Percentiles rank a stretch among this genome's conserved stretches.
Conservation (phyloP, 495 filamentous ascomycete species). For the Evernia prunastri region DNA sequence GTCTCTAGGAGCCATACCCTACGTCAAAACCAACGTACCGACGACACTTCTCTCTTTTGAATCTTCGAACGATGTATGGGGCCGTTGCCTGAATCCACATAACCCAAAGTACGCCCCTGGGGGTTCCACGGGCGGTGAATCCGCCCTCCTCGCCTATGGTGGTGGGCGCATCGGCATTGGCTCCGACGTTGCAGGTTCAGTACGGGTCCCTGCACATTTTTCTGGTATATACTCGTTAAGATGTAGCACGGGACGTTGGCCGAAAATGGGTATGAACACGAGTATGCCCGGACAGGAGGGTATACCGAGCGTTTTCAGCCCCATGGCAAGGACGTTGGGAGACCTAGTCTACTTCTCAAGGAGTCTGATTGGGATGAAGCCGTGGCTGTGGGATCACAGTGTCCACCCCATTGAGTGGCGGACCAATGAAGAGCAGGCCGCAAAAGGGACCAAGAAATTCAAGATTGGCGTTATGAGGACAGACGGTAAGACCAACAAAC, state of each 20-base stretch:
- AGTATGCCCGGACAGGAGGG: conserved; percentile 96
- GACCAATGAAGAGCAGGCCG: conserved; percentile 50
- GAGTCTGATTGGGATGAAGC: conserved; percentile 64
- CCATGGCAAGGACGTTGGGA: conserved; percentile 82
- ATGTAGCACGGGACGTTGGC: conserved; percentile 94
- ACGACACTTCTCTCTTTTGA: conserved; percentile 90
- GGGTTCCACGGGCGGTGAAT: conserved; percentile 86
- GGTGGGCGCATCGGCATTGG: conserved; percentile 89
- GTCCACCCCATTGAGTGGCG: conserved; percentile 85
- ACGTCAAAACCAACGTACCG: conserved; percentile 93
- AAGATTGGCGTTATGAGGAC: conserved; percentile 71
- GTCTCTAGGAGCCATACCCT: conserved; percentile 60
- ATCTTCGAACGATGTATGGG: conserved; percentile 85
- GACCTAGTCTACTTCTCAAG: conserved; percentile 85
- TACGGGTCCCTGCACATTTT: conserved; percentile 84
- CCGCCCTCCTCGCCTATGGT: conserved; percentile 76
- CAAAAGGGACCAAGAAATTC: conserved; percentile 52
- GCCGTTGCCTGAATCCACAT: conserved; percentile 76
- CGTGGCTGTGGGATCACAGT: conserved; percentile 84
- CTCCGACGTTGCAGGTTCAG: conserved; percentile 89
- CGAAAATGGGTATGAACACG: conserved; percentile 74
- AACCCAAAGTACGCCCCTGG: conserved; percentile 79
- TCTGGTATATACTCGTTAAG: conserved; percentile 83
- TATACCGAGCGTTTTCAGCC: conserved; percentile 80
- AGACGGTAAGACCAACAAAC: conserved; percentile 49